Evolutionary conservation across 345 rosid genomes (phyloP).

Genomic region (Punica granatum): DNA sequence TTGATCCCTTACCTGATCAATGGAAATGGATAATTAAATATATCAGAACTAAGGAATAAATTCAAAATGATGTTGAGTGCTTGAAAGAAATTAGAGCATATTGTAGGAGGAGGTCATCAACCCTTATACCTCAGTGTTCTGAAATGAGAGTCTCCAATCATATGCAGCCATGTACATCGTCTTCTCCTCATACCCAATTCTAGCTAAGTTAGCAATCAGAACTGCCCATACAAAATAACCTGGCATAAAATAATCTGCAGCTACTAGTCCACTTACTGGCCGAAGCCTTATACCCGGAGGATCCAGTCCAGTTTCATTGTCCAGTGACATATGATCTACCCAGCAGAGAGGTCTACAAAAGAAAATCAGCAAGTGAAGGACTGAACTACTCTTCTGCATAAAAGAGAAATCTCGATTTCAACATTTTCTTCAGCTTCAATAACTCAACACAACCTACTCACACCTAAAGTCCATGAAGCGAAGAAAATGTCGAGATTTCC

Average conservation of each 20-base stretch:
- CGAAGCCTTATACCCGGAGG: slow-evolving; percentile 75
- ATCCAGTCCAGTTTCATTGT: slow-evolving; percentile 93
- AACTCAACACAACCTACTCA: background rate
- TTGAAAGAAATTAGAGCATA: background rate
- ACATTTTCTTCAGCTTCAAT: background rate
- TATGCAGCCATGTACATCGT: slow-evolving; percentile 97
- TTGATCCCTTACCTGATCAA: slow-evolving; percentile 73
- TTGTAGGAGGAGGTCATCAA: slow-evolving; percentile 10
- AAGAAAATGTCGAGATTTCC: background rate
- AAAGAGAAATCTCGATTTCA: background rate
- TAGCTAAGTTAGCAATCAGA: slow-evolving; percentile 89
- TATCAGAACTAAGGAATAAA: background rate
- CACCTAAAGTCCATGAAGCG: background rate
- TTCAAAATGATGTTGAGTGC: background rate
- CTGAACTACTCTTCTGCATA: slow-evolving; percentile 2
- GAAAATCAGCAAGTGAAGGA: slow-evolving; percentile 11
- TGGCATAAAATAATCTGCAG: slow-evolving; percentile 95
- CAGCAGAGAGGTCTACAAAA: slow-evolving; percentile 78
- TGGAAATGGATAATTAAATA: background rate
- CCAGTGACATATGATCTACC: slow-evolving; percentile 95
- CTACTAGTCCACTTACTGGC: slow-evolving; percentile 88
- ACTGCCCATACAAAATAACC: slow-evolving; percentile 99
- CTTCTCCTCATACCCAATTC: slow-evolving; percentile 91
- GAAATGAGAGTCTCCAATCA: slow-evolving; percentile 95
- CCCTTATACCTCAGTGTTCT: slow-evolving; percentile 75